Base-by-base conservation (phyloP, 306 rosid genomes). In the Biancaea sappan region DNA sequence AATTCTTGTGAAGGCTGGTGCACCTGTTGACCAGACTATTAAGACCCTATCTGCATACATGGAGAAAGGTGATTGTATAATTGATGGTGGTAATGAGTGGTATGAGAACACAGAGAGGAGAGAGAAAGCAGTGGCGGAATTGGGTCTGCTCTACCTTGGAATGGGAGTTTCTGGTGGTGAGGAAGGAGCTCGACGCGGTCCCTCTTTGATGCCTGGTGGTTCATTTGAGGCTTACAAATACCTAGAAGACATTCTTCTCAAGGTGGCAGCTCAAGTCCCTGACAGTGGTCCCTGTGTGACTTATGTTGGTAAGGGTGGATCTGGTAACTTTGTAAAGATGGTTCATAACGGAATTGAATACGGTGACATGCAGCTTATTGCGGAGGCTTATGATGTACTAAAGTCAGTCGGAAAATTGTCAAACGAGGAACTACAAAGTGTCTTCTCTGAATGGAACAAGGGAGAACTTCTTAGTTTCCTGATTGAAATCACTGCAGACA, bases 121-220 rank as follows among this genome's bases (percentile, higher is more conserved):
- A 79, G 90, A 77, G 81, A 90, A 90, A 72, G 95, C 67, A 2
- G 75, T 79, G 84, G 83, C 91, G 2, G 91, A 90, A 66, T 67
- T 84, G 86, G 93, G 98, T 66, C 81, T 93, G 40, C 96, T 90
- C 51, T 92, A 92, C 87, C 97, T 93, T 51, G 97, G 98, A 8
- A 93, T 90, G 93, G 97, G 98, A 59, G 98, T 93, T 82, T 93
- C 98, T 40, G 98, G 97, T 41, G 98, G 98, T 15, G 98, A 93
- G 82, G 98, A 93, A 82, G 98, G 98, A 18, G 97, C 98, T 63
- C 89, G 93, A 65, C 24, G 72, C 29, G 98, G 98, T 66, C 98
- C 98, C 43, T 93, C 98, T 35, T 74, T 93, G 95, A 93, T 93
- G 98, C 98, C 97, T 48, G 98, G 97, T 63, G 98, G 98, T 75